A percentile compares a stretch with the other conserved stretches of the same genome.
These are phyloP conservation scores for Annulohypoxylon stygium DNA, from an alignment of 495 filamentous ascomycete species.

Conservation along the genomic window DNA sequence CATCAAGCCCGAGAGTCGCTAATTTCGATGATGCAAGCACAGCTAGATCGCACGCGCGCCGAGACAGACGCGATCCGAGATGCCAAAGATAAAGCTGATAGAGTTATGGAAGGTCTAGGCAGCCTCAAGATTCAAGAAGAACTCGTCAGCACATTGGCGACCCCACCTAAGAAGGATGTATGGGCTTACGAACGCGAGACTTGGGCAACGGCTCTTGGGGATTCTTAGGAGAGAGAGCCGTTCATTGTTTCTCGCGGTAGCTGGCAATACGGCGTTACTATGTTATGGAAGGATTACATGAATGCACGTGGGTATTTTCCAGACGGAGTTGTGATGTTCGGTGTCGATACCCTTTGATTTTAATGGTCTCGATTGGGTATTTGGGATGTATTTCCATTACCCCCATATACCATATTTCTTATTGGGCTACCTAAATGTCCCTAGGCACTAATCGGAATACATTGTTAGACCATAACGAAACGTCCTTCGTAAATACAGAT, in stretches of 20 bases:
- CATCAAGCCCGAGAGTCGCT: slow-evolving; percentile 94
- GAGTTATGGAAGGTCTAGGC: slow-evolving; percentile 73
- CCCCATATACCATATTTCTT: background rate
- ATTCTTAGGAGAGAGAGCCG: slow-evolving; percentile 13
- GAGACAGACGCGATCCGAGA: slow-evolving; percentile 82
- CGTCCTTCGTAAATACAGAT: slow-evolving; percentile 8
- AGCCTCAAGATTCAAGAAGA: slow-evolving; percentile 57
- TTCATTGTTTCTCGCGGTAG: background rate
- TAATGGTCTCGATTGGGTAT: background rate
- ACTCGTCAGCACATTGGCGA: slow-evolving; percentile 28
- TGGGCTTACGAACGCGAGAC: slow-evolving; percentile 23
- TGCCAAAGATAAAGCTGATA: slow-evolving; percentile 78
- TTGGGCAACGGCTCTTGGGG: slow-evolving; percentile 17
- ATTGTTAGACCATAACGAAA: slow-evolving; percentile 17
- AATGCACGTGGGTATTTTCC: background rate
- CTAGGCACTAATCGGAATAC: slow-evolving; percentile 9
- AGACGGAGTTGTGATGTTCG: background rate
- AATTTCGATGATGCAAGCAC: slow-evolving; percentile 92
- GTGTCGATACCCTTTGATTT: slow-evolving; percentile 3
- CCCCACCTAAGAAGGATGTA: slow-evolving; percentile 26
- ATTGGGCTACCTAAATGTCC: background rate
- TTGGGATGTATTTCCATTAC: background rate
- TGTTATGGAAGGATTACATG: background rate
- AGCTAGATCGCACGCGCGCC: slow-evolving; percentile 76
- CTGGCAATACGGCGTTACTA: background rate